Evolutionary conservation across 192 early-diverging fungal species (phyloP), one percentile per base, ranked within the genome.

Genomic region (Nowakowskiella sp.): DNA sequence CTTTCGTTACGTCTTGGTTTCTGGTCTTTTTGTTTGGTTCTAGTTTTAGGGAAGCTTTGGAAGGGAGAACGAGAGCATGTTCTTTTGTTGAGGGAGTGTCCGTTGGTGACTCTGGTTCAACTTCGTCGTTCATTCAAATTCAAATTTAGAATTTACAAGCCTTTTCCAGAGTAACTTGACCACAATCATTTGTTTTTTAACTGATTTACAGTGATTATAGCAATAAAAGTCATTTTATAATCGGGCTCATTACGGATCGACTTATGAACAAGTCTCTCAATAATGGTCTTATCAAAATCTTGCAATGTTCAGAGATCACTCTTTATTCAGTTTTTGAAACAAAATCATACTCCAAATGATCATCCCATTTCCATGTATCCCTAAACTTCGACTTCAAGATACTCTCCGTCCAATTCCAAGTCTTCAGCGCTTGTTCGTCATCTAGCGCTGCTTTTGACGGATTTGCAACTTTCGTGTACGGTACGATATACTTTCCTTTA

Each of bases 401-500:
- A 25, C 58, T 57, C 54, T 59, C 43, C 1, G 63, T 55, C 65
- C 65, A 67, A 0, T 57, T 49, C 65, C 65, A 67, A 2, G 55
- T 59, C 47, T 61, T 67, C 9, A 8, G 28, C 19, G 16, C 31
- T 3, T 19, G 19, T 2, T 32, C 51, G 2, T 47, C 49, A 22
- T 60, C 19, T 31, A 59, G 23, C 7, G 59, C 13, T 13, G 46
- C 29, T 47, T 28, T 47, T 13, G 10, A 10, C 47, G 10, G 10
- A 19, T 47, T 13, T 19, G 31, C 51, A 4, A 46, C 9, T 6
- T 48, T 4, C n/a, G 39, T 46, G 23, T 53, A 67, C 7, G 66
- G 66, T 5, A 71, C 66, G 53, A 70, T 68, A 42, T 66, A 71
- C 29, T 70, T 30, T 5, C 68, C 68, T 6, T 53, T 54, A 23